Conservation (phyloP, 345 rosid species). For the Citrus maxima region DNA sequence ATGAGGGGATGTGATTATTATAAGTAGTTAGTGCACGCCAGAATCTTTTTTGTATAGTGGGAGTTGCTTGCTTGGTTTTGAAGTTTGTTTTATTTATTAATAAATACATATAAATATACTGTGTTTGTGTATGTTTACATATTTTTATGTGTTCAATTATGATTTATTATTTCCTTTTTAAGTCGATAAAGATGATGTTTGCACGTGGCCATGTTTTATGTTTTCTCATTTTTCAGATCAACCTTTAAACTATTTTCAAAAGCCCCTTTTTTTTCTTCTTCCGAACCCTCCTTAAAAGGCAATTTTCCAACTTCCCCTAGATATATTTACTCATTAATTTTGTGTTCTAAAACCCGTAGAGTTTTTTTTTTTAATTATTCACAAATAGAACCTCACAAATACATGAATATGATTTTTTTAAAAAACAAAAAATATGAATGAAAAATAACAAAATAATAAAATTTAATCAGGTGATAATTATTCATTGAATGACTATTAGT, state of each 20-base stretch:
- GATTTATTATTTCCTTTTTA: not conserved
- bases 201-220: constrained; percentile 31
- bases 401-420: too few species aligned
- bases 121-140: not conserved
- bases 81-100: constrained; percentile 34
- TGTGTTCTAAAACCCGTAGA: too few species aligned
- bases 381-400: too few species aligned
- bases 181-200: constrained; percentile 9
- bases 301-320: not conserved
- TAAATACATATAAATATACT: not conserved
- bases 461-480: too few species aligned
- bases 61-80: constrained; percentile 47
- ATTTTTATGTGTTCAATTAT: not conserved
- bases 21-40: constrained; percentile 51
- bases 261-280: not conserved
- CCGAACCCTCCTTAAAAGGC: not conserved
- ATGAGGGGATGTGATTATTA: constrained; percentile 23
- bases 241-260: not conserved
- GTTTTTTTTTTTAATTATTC: too few species aligned
- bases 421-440: too few species aligned
- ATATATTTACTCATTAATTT: not conserved
- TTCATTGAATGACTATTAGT: too few species aligned
- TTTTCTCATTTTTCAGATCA: not conserved
- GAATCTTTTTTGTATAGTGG: constrained; percentile 36
- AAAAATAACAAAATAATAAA: too few species aligned